These are phyloP conservation scores for Pseudocercospora cruenta DNA, from an alignment of 2,329 filamentous ascomycete species.

Conservation along the genomic window DNA sequence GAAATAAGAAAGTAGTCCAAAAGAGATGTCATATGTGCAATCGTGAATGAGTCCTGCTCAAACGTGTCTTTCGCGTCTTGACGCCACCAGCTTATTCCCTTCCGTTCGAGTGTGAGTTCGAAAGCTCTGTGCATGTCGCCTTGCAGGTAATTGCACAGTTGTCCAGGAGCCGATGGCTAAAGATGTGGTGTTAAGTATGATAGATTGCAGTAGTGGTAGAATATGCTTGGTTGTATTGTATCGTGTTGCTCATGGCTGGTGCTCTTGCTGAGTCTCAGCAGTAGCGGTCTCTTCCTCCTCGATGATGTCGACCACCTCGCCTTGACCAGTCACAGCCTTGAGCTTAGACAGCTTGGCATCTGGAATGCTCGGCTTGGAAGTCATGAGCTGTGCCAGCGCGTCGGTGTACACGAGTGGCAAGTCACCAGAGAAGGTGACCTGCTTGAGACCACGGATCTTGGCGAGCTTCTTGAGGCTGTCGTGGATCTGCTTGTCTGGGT, in stretches of 20 bases:
- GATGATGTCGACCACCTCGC: constrained; percentile 18
- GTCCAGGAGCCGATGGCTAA: background rate
- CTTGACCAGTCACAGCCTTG: constrained; percentile 12
- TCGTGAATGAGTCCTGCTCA: background rate
- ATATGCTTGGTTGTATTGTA: constrained; percentile 1
- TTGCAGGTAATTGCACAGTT: background rate
- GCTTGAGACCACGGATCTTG: constrained; percentile 28
- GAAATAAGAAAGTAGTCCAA: background rate
- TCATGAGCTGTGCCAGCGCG: constrained; percentile 28
- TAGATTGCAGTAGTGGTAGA: background rate
- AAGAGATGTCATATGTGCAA: background rate
- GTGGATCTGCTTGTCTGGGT: constrained; percentile 34
- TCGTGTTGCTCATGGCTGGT: background rate
- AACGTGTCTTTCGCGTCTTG: background rate
- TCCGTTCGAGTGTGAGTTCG: background rate
- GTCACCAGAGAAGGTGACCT: constrained; percentile 32
- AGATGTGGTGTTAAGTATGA: background rate
- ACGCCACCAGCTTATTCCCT: background rate
- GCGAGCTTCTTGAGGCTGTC: constrained; percentile 25
- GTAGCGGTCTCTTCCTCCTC: constrained; percentile 6
- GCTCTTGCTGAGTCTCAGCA: background rate
- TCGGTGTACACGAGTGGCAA: constrained; percentile 30
- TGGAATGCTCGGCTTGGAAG: background rate
- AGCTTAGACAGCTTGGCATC: constrained; percentile 19
- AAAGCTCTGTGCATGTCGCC: background rate